Conservation (phyloP, 1,284 basidiomycete species). For the Phellinidium pouzarii region DNA sequence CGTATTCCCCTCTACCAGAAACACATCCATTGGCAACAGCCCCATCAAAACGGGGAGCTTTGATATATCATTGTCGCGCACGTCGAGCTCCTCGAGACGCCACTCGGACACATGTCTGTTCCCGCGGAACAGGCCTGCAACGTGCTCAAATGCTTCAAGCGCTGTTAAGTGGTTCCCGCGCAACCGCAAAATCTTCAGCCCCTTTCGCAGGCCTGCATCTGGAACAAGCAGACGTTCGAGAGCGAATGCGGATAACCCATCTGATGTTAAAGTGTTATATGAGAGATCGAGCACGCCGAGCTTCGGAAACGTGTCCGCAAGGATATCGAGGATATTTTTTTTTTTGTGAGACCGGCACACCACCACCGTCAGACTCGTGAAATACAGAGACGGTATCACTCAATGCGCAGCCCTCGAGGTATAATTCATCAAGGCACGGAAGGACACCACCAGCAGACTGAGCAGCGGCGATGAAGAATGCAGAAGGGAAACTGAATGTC, state of each 20-base stretch:
- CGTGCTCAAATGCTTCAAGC: slow-evolving; percentile 51
- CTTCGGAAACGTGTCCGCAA: slow-evolving; percentile 61
- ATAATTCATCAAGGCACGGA: slow-evolving; percentile 62
- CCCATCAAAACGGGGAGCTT: slow-evolving; percentile 63
- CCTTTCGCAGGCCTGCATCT: slow-evolving; percentile 30
- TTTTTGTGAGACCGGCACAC: slow-evolving; percentile 35
- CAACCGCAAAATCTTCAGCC: slow-evolving; percentile 56
- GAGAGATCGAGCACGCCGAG: slow-evolving; percentile 62
- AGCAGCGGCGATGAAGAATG: slow-evolving; percentile 23
- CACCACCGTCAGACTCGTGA: slow-evolving; percentile 23
- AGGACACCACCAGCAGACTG: slow-evolving; percentile 36
- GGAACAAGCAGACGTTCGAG: slow-evolving; percentile 46
- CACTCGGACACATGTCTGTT: slow-evolving; percentile 55
- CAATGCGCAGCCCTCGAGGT: slow-evolving; percentile 63
- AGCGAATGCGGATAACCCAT: slow-evolving; percentile 39
- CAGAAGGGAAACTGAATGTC: slow-evolving; percentile 46
- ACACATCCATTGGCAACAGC: slow-evolving; percentile 65
- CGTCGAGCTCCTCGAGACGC: slow-evolving; percentile 72
- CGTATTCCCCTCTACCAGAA: slow-evolving; percentile 79
- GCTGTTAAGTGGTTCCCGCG: slow-evolving; percentile 58
- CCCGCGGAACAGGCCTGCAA: slow-evolving; percentile 57
- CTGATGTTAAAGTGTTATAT: slow-evolving; percentile 59
- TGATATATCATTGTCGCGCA: slow-evolving; percentile 70
- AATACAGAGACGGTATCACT: slow-evolving; percentile 46
- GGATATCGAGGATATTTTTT: slow-evolving; percentile 49